Evolutionary conservation across 129 eudicot species (phyloP).

Genomic region (Ambrosia artemisiifolia): DNA sequence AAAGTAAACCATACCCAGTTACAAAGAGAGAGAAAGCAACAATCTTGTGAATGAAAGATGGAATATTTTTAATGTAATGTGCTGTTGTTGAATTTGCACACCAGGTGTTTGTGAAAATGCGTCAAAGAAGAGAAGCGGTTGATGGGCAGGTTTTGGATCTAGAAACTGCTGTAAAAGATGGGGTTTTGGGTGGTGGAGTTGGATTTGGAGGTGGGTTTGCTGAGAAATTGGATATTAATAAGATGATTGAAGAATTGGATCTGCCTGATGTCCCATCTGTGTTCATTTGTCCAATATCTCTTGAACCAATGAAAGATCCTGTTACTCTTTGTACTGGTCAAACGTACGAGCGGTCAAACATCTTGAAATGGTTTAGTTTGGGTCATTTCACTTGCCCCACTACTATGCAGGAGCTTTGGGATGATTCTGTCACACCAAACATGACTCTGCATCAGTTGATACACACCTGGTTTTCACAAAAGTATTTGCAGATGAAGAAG

Average conservation of each 20-base stretch:
- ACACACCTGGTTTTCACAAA: conserved; percentile 52
- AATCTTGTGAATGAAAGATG: conserved; percentile 27
- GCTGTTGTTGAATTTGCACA: conserved; percentile 14
- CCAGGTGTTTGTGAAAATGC: conserved; percentile 48
- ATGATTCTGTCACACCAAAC: conserved; percentile 52
- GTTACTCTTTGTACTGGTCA: conserved; percentile 67
- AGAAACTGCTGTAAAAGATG: conserved; percentile 70
- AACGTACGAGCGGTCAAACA: conserved; percentile 53
- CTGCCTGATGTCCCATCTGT: conserved; percentile 52
- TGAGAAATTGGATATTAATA: conserved; percentile 50
- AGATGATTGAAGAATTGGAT: conserved; percentile 45
- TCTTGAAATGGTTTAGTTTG: conserved; percentile 51
- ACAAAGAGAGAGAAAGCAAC: conserved; percentile 13
- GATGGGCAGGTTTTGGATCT: conserved; percentile 58
- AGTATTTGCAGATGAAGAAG: conserved; percentile 49
- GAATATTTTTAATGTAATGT: conserved; percentile 29
- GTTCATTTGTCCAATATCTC: conserved; percentile 60
- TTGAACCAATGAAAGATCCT: conserved; percentile 60
- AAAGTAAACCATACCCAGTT: conserved; percentile 30
- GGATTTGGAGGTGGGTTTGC: conserved; percentile 48
- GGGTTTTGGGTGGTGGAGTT: conserved; percentile 43
- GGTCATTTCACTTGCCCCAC: conserved; percentile 68
- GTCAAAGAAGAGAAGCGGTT: conserved; percentile 39
- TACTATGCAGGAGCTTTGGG: conserved; percentile 73
- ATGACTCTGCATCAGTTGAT: conserved; percentile 45